Evolutionary conservation across 2,329 filamentous ascomycete species (phyloP), one percentile per base, ranked within the genome.

Genomic region (Monosporascus ibericus): DNA sequence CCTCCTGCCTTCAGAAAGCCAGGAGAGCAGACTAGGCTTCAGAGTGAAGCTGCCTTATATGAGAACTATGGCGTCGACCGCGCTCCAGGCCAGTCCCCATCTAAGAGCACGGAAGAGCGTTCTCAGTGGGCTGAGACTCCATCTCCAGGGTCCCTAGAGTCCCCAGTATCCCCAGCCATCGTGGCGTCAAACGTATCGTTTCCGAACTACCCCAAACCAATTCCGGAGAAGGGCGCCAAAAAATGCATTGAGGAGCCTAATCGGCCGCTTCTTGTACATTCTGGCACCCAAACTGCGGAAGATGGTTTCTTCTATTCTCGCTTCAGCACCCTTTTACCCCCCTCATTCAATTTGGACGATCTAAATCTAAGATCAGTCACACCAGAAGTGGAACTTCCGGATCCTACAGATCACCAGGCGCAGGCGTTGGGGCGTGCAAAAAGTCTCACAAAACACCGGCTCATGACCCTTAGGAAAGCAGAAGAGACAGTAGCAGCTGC

Each of bases 401-500:
- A 75, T 54, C 63, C 68, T 47, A 55, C 65, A 40, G 72, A 75
- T 57, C 58, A 65, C 53, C 59, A 68, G 59, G 73, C 65, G 58
- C 68, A 69, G 54, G 63, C 70, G 50, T 64, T 77, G 50, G 72
- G 66, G 47, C 65, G 74, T 46, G 71, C 68, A 22, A 72, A 68
- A 50, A 77, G 71, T 47, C 60, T 79, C 18, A 72, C 70, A 51
- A 74, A 73, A 49, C 74, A 73, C 57, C 71, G 73, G 50, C 75
- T 70, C 53, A 67, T 73, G 53, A 70, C 71, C n/a, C 65, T 76
- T 36, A 71, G 70, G 38, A 67, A 74, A 17, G 75, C 74, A 17
- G 78, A 82, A 62, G 79, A 81, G 53, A 72, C 75, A 36, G 66
- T 81, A 34, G 79, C 79, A 36, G 75, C 78, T 36, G 79, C 76